These are phyloP conservation scores for Bothriochloa decipiens DNA, from an alignment of 176 grass and related monocot genomes.

Conservation along the genomic window DNA sequence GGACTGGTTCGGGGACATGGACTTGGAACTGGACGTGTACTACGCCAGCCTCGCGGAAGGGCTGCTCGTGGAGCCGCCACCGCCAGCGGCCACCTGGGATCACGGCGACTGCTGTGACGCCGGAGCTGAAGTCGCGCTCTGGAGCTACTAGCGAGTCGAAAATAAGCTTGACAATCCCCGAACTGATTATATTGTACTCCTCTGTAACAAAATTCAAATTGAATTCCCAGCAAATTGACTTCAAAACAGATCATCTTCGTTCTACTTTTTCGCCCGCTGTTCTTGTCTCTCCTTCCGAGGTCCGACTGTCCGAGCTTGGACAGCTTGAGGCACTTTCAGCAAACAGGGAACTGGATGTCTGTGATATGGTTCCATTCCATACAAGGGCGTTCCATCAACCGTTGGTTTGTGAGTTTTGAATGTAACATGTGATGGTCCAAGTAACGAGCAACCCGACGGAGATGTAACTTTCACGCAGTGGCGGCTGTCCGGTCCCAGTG, in stretches of 20 bases:
- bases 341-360: background rate
- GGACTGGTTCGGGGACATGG: slow-evolving; percentile 41
- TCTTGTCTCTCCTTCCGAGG: background rate
- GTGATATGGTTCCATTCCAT: no score
- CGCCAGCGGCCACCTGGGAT: background rate
- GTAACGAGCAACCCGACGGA: background rate
- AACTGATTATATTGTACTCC: background rate
- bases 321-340: no score
- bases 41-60: slow-evolving; percentile 58
- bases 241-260: background rate
- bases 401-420: background rate
- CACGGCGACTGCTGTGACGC: slow-evolving; percentile 20
- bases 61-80: slow-evolving; percentile 57
- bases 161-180: background rate
- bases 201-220: background rate
- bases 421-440: background rate
- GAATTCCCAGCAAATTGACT: background rate
- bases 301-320: no score
- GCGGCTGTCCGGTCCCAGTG: background rate
- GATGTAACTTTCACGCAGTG: background rate
- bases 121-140: slow-evolving; percentile 32
- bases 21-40: slow-evolving; percentile 41
- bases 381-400: background rate
- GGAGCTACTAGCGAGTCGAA: slow-evolving; percentile 38
- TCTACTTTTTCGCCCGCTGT: background rate